Percentiles rank a stretch among this genome's conserved stretches.
phyloP scores from a whole-genome alignment of 495 filamentous ascomycete genomes.

The Margaritispora aquatica region DNA sequence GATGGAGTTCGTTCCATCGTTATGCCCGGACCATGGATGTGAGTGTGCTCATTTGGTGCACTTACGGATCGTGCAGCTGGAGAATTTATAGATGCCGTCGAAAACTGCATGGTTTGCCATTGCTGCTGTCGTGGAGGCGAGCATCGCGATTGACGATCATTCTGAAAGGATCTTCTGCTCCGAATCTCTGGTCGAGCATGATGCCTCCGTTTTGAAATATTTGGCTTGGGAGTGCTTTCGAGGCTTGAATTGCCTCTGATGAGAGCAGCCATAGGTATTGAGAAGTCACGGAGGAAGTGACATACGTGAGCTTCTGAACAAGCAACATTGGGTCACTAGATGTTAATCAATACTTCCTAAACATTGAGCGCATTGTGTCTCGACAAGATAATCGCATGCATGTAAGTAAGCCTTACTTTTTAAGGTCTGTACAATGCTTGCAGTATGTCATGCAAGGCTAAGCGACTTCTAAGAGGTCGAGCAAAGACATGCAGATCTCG shows the following conservation, averaged over 20 bases:
- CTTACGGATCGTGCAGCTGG: background rate
- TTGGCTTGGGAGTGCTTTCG: constrained; percentile 13
- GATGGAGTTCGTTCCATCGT: constrained; percentile 24
- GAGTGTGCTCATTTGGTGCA: background rate
- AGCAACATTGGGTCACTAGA: background rate
- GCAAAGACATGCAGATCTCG: background rate
- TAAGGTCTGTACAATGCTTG: background rate
- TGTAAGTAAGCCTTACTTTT: background rate
- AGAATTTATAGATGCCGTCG: background rate
- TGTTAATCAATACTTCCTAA: background rate
- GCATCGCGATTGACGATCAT: constrained; percentile 4
- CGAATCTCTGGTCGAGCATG: constrained; percentile 8
- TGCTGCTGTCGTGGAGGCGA: constrained; percentile 11
- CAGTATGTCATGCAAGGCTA: constrained; percentile 1
- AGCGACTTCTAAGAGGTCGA: background rate
- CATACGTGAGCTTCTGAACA: background rate
- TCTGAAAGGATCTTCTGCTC: constrained; percentile 2
- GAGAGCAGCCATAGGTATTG: constrained; percentile 15
- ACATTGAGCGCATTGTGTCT: background rate
- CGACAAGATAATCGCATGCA: background rate
- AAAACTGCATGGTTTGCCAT: background rate
- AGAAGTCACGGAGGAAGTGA: background rate
- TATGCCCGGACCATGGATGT: constrained; percentile 7
- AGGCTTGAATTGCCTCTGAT: constrained; percentile 8
- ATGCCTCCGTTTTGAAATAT: constrained; percentile 7